A percentile compares a stretch with the other conserved stretches of the same genome.
phyloP scores from a whole-genome alignment of 2,329 filamentous ascomycete genomes.

The Hysterium pulicare region DNA sequence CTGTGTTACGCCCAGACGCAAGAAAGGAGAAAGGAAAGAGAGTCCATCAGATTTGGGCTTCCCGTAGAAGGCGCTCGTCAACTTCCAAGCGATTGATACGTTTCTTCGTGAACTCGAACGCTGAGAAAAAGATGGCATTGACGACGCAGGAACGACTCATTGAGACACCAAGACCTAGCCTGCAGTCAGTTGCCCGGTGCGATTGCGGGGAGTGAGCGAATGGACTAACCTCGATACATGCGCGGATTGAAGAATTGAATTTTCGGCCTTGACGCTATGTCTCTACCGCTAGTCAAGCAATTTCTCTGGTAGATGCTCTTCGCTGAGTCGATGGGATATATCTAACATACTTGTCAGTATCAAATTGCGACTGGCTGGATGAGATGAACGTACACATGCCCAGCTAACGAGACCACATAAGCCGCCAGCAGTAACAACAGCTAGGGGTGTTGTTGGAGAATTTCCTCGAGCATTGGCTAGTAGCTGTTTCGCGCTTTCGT shows the following conservation, averaged over 20 bases:
- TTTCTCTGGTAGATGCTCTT: slow-evolving; percentile 86
- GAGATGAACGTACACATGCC: slow-evolving; percentile 62
- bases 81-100: slow-evolving; percentile 44
- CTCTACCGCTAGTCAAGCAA: slow-evolving; percentile 65
- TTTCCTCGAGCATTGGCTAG: slow-evolving; percentile 71
- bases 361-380: neutral
- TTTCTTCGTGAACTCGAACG: slow-evolving; percentile 77
- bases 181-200: slow-evolving; percentile 1
- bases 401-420: slow-evolving; percentile 81
- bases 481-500: slow-evolving; percentile 81
- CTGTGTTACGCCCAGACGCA: too few relatives aligned
- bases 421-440: slow-evolving; percentile 74
- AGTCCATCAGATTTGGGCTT: too few relatives aligned
- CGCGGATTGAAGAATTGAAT: slow-evolving; percentile 73
- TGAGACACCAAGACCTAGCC: slow-evolving; percentile 66
- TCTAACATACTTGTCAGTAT: slow-evolving; percentile 28
- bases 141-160: slow-evolving; percentile 79
- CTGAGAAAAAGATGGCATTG: slow-evolving; percentile 87
- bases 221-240: slow-evolving; percentile 68
- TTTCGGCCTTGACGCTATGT: slow-evolving; percentile 57
- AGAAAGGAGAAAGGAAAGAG: too few relatives aligned
- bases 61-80: slow-evolving; percentile 31
- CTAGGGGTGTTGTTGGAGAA: slow-evolving; percentile 73
- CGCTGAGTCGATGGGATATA: slow-evolving; percentile 69
- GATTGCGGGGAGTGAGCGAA: neutral